Base-by-base conservation (phyloP, 108 stramenopile genomes). In the Fragilaria crotonensis region DNA sequence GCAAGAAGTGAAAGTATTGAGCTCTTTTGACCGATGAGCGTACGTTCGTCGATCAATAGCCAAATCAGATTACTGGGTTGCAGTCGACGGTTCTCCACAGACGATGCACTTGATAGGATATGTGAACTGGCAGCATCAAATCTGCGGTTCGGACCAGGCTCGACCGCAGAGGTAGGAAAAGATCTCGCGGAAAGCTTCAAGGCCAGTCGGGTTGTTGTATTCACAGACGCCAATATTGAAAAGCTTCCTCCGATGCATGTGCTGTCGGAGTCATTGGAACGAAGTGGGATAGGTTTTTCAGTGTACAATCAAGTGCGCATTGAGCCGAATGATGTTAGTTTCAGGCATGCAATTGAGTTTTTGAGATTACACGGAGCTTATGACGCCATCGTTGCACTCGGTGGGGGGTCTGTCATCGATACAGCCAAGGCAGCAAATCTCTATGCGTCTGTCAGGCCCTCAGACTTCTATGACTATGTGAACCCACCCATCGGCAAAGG, bases 381-480 rank as follows among this genome's bases (percentile, higher is more conserved):
- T 31, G 75, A 80, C 62, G 68, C 67, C 44, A 55, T 76, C n/a
- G 63, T 84, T 30, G 82, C 82, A n/a, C 59, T 83, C 2, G 82
- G 82, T 4, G 82, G 82, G 18, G 82, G 82, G 30, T 74, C 72
- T 5, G 67, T 68, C 21, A 83, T 83, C 32, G 82, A 83, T 48
- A 76, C 82, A 3, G 82, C 82, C 65, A 83, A 83, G 56, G 77
- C 74, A 21, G 77, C 77, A 48, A 77, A 78, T 49, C 55, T 78
- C 5, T 78, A 78, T 25, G 65, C 73, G 0, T 60, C 58, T 23
- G 54, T 62, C 57, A 63, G 63, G 20, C 64, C 63, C 7, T 56
- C 57, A 22, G 72, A 74, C 31, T 78, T 78, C 48, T 78, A 71
- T 50, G 77, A 73, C 59, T 78, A 78, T 57, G 77, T 78, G 65